Evolutionary conservation across 805 yeast genomes (phyloP), one percentile per base, ranked within the genome.

Genomic region (Scheffersomyces coipomensis): DNA sequence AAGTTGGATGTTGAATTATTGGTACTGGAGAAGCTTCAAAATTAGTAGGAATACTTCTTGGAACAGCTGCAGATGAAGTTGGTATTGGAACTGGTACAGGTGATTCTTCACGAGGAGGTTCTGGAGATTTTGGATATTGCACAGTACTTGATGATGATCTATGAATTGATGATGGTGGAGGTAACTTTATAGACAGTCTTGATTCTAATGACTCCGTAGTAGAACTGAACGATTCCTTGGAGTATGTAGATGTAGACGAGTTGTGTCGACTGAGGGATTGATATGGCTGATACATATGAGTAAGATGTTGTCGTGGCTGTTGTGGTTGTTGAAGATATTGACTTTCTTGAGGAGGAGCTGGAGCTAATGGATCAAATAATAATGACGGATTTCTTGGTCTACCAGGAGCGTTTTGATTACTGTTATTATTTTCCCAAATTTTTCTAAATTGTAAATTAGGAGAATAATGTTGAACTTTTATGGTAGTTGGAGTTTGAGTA

Each of bases 321-420:
- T 26, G 40, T 22, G 16, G 42, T 18, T 23, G 33, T 19, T 29
- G 29, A 27, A 33, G 48, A 21, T 13, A 29, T 17, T n/a, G 42
- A n/a, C 31, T 8, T 15, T 5, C 21, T 16, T 13, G 25, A 13
- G 26, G 15, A 12, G 73, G 71, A 2, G 52, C 65, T 1, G 76
- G 71, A 2, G 76, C 75, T 39, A 75, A 60, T 1, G 81, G 81
- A 45, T 76, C 81, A 38, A 64, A 58, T 24, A 72, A 62, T 27
- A 75, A 57, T 9, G 79, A 74, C 3, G 79, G 79, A 39, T 68
- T 62, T 44, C 81, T 53, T 25, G 62, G 71, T 37, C 74, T 57
- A 5, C 38, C 29, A 5, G 39, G 30, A 11, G 32, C 34, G 22
- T n/a, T n/a, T 5, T 17, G 18, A 27, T 5, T 7, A 13, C 32